Conservation (phyloP, 129 eudicot genomes). For the Gnaphalium uliginosum region DNA sequence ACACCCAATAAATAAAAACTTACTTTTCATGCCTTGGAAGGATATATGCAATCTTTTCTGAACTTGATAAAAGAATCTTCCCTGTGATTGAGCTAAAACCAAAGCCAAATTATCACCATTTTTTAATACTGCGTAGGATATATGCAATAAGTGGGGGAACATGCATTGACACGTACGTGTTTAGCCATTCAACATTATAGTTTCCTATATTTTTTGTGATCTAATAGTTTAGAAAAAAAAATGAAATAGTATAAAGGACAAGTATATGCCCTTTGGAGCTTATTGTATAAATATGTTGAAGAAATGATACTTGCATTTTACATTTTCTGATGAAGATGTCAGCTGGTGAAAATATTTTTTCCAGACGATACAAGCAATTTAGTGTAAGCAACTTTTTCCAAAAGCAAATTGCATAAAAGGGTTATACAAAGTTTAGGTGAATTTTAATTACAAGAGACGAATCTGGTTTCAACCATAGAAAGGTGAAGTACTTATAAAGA, state of each 20-base stretch:
- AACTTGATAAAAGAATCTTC: conserved; percentile 60
- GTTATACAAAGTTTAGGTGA: neutral
- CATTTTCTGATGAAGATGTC: conserved; percentile 34
- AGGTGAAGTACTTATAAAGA: neutral
- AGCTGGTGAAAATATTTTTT: conserved; percentile 65
- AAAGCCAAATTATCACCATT: too few relatives aligned
- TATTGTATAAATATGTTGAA: conserved; percentile 83
- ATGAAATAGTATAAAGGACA: neutral
- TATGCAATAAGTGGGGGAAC: too few relatives aligned
- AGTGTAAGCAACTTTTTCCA: neutral
- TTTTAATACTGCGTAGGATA: too few relatives aligned
- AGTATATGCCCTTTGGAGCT: conserved; percentile 66
- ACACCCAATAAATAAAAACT: too few relatives aligned
- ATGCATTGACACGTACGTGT: too few relatives aligned
- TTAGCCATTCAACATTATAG: too few relatives aligned
- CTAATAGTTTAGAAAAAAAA: neutral
- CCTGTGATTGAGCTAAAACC: too few relatives aligned
- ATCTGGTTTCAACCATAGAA: too few relatives aligned
- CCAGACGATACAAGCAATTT: conserved; percentile 15
- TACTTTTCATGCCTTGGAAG: too few relatives aligned
- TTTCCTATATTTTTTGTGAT: too few relatives aligned
- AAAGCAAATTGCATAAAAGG: neutral
- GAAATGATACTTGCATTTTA: too few relatives aligned
- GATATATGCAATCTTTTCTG: too few relatives aligned
- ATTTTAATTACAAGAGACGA: neutral